Evolutionary conservation across 768 basidiomycete genomes (phyloP).

Genomic region (Boletus rufocinnamomeus): DNA sequence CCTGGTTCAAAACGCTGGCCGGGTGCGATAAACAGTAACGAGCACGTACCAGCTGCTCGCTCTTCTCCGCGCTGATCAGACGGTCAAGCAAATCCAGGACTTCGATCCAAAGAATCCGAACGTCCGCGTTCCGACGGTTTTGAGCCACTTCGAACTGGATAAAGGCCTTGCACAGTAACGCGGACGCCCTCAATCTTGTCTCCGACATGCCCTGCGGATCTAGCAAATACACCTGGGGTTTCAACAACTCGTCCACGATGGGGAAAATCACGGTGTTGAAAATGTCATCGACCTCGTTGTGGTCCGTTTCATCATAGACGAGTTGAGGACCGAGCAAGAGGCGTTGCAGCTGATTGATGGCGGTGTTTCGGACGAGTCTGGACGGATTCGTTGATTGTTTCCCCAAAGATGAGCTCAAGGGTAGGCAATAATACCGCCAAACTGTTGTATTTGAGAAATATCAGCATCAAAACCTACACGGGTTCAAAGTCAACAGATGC

Average conservation of each 20-base stretch:
- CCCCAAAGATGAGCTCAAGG: constrained; percentile 69
- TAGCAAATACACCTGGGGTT: constrained; percentile 72
- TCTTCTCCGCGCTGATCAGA: constrained; percentile 82
- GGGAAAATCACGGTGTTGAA: constrained; percentile 92
- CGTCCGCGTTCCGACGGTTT: constrained; percentile 56
- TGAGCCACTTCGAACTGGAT: constrained; percentile 89
- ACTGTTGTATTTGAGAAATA: constrained; percentile 45
- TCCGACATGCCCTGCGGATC: constrained; percentile 91
- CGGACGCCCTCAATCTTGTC: constrained; percentile 83
- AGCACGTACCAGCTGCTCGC: constrained; percentile 73
- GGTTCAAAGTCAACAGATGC: constrained; percentile 6
- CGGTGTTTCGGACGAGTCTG: constrained; percentile 80
- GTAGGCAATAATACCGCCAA: constrained; percentile 78
- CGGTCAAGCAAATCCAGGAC: constrained; percentile 88
- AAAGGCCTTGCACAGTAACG: constrained; percentile 93
- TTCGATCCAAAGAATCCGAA: constrained; percentile 81
- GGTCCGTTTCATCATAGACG: constrained; percentile 56
- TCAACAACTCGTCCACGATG: constrained; percentile 86
- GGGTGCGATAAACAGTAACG: not conserved
- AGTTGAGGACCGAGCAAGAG: constrained; percentile 79
- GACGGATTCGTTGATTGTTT: constrained; percentile 82
- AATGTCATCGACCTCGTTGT: constrained; percentile 70
- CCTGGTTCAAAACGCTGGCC: constrained; percentile 6
- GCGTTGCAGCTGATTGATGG: constrained; percentile 81
- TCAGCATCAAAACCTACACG: constrained; percentile 7